Conservation (phyloP, 2,329 filamentous ascomycete species). For the Botryosphaeria dothidea region DNA sequence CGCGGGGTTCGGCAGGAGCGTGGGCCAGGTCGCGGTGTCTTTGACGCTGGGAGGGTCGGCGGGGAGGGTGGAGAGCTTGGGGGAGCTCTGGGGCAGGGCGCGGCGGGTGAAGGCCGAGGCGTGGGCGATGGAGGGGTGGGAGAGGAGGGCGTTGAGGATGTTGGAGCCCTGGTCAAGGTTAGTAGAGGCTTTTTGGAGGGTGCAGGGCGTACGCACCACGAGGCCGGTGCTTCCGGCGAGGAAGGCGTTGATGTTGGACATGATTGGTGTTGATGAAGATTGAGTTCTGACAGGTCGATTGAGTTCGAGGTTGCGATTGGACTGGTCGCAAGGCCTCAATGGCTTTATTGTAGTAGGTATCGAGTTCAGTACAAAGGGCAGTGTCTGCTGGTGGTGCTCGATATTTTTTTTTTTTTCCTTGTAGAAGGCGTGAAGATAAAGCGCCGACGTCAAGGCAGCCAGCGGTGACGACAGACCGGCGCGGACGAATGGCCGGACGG, state of each 20-base stretch:
- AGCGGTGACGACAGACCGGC: constrained; percentile 1
- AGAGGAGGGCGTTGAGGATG: constrained; percentile 67
- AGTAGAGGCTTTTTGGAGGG: background rate
- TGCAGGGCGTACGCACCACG: constrained; percentile 40
- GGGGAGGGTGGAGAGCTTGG: constrained; percentile 68
- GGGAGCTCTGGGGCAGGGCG: constrained; percentile 52
- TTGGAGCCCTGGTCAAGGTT: constrained; percentile 61
- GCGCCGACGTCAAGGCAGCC: background rate
- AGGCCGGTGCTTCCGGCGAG: constrained; percentile 68
- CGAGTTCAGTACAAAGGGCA: background rate
- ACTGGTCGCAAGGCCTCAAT: background rate
- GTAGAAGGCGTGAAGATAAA: background rate
- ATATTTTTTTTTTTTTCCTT: background rate
- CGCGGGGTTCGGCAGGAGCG: constrained; percentile 56
- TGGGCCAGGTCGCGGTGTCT: constrained; percentile 60
- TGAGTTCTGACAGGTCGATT: no score
- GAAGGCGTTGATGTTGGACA: constrained; percentile 41
- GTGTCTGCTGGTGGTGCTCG: background rate
- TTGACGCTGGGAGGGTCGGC: constrained; percentile 51
- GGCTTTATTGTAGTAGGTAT: background rate
- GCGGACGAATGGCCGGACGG: background rate
- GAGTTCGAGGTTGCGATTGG: no score
- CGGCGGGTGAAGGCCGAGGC: constrained; percentile 69
- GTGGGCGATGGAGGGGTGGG: constrained; percentile 52
- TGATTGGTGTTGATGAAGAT: background rate